phyloP scores from a whole-genome alignment of 495 filamentous ascomycete species.

The Thozetella sp. region DNA sequence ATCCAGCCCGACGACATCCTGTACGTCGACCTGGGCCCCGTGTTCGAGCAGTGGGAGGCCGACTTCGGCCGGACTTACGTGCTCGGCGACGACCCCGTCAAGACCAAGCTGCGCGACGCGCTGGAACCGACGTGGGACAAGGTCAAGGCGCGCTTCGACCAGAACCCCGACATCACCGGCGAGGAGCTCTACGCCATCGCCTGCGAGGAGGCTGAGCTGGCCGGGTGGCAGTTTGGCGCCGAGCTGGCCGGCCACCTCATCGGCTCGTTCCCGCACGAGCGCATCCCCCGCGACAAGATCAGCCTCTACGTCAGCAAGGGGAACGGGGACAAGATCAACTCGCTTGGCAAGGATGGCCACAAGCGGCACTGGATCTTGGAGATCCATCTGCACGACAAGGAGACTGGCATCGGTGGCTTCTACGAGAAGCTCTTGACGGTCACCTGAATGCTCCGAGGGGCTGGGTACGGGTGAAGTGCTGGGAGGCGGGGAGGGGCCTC shows the following conservation, averaged over 20 bases:
- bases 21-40: conserved; percentile 49
- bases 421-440: conserved; percentile 48
- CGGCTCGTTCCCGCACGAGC: conserved; percentile 41
- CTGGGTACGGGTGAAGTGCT: too few relatives aligned
- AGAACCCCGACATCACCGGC: conserved; percentile 41
- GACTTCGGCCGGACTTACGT: conserved; percentile 47
- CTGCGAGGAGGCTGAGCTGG: conserved; percentile 16
- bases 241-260: conserved; percentile 43
- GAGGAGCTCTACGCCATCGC: conserved; percentile 41
- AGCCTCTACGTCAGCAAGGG: conserved; percentile 42
- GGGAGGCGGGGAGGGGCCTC: too few relatives aligned
- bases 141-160: conserved; percentile 35
- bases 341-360: conserved; percentile 35
- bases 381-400: conserved; percentile 47
- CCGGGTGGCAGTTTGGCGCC: conserved; percentile 43
- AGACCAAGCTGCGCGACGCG: conserved; percentile 40
- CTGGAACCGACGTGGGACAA: conserved; percentile 43
- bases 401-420: conserved; percentile 37
- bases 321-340: conserved; percentile 37
- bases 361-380: conserved; percentile 53
- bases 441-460: too few relatives aligned
- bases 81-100: conserved; percentile 44
- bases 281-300: conserved; percentile 46
- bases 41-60: conserved; percentile 54
- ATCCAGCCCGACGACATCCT: conserved; percentile 50